Base-by-base conservation (phyloP, 2,329 filamentous ascomycete species). In the Tolypocladium album region DNA sequence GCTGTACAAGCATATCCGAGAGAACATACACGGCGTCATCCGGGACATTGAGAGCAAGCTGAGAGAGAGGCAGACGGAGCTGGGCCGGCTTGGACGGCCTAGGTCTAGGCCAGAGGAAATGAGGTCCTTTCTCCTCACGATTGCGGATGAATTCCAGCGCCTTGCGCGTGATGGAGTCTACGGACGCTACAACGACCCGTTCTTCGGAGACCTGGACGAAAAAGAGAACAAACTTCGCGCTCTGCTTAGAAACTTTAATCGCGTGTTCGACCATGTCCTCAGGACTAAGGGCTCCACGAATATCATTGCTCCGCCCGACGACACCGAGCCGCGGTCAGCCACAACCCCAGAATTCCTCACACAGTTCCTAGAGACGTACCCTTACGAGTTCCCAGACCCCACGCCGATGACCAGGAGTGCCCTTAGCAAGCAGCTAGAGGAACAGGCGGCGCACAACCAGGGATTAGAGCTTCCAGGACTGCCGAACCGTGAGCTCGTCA, bases 381-480 rank as follows among this genome's bases (percentile, higher is more conserved):
- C 55, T 6, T 57, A 53, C 42, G 13, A 68, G 0, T 67, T 73
- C 31, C 60, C 63, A 0, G 57, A 68, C 0, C 75, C 76, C 0
- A 39, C 65, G 3, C 4, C 24, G 0, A 64, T 72, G 11, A 58
- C 60, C 0, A 57, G 60, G 2, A 22, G 17, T 0, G 58, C 66
- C 0, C 61, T 76, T 7, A 61, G 61, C 0, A 22, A 36, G 0
- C 64, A 75, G 9, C 64, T 79, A 0, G 66, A 75, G 61, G 58
- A 47, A 2, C 62, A 71, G 8, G 74, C 72, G 1, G 69, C 71
- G 0, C 63, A 60, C 0, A 76, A 77, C 40, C 75, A 75, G 59
- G 77, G 76, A 1, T 68, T 61, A 1, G 75, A 78, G 55, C 73
- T 78, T 24, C 74, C 76, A 0, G 75, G 75, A 0, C 68, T 68